Evolutionary conservation across 2,329 filamentous ascomycete species (phyloP).

Genomic region (Corynespora cassiicola): DNA sequence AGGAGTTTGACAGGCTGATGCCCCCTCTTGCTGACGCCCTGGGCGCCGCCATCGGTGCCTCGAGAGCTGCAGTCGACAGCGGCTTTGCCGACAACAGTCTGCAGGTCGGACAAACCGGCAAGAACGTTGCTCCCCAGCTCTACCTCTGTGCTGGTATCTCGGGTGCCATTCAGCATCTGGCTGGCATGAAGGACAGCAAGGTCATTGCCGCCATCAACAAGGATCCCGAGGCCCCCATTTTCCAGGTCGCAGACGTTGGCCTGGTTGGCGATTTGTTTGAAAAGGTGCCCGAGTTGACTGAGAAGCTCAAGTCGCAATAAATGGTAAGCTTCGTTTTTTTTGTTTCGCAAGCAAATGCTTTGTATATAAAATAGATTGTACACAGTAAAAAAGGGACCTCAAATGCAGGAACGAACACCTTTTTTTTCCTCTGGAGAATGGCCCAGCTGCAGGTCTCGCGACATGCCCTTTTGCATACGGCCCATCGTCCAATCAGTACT

Average conservation of each 20-base stretch:
- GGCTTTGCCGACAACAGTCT: conserved; percentile 98
- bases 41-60: conserved; percentile 94
- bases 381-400: conserved; percentile 25
- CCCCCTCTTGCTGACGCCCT: conserved; percentile 89
- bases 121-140: conserved; percentile 95
- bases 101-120: conserved; percentile 97
- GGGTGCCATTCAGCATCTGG: conserved; percentile 96
- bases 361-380: conserved; percentile 17
- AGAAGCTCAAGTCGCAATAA: conserved; percentile 76
- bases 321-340: neutral
- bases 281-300: conserved; percentile 92
- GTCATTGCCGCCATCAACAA: conserved; percentile 99
- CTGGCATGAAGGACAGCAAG: conserved; percentile 99
- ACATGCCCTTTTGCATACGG: no score
- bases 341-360: neutral
- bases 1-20: conserved; percentile 94
- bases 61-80: conserved; percentile 92
- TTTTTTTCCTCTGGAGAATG: no score
- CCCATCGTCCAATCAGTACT: no score
- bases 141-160: conserved; percentile 97
- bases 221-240: conserved; percentile 94
- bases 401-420: no score
- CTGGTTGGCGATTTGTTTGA: conserved; percentile 95
- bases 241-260: conserved; percentile 96
- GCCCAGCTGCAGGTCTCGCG: no score